Percentiles rank a stretch among this genome's conserved stretches.
phyloP scores from a whole-genome alignment of 164 flowering plant species.

The Annona cherimola region DNA sequence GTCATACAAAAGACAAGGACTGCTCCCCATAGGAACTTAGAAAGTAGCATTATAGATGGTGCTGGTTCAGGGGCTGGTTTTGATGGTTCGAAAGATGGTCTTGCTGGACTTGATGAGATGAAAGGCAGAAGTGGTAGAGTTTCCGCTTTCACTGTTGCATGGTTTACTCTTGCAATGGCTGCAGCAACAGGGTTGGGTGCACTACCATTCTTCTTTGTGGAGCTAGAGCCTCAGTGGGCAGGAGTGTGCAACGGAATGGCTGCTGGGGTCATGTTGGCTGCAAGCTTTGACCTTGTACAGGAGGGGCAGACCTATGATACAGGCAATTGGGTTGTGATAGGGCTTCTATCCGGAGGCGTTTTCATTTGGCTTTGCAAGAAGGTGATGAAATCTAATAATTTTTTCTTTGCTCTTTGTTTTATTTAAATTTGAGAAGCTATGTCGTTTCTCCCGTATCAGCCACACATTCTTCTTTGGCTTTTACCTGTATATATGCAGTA shows the following conservation, averaged over 20 bases:
- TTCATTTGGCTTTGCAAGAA: slow-evolving; percentile 93
- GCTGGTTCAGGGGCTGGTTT: slow-evolving; percentile 41
- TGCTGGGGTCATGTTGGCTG: slow-evolving; percentile 99
- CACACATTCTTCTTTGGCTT: no score
- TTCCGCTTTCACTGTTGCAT: slow-evolving; percentile 77
- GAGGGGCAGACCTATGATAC: slow-evolving; percentile 90
- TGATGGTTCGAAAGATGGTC: slow-evolving; percentile 21
- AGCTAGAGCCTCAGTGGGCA: slow-evolving; percentile 94
- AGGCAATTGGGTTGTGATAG: slow-evolving; percentile 88
- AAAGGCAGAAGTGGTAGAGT: slow-evolving; percentile 49
- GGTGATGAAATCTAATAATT: slow-evolving; percentile 35
- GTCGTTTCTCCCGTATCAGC: neutral
- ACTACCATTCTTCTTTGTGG: slow-evolving; percentile 94
- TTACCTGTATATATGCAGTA: neutral
- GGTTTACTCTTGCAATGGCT: slow-evolving; percentile 90
- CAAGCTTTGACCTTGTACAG: slow-evolving; percentile 96
- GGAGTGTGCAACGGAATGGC: slow-evolving; percentile 99
- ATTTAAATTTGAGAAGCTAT: neutral
- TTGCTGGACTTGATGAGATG: slow-evolving; percentile 23
- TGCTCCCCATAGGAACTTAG: slow-evolving; percentile 58
- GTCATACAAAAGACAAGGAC: slow-evolving; percentile 28
- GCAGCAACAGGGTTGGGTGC: slow-evolving; percentile 98
- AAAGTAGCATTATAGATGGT: slow-evolving; percentile 57
- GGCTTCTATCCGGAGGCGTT: slow-evolving; percentile 78
- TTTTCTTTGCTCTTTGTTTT: slow-evolving; percentile 6